phyloP scores from a whole-genome alignment of 305 asterid genomes.

The Striga hermonthica region DNA sequence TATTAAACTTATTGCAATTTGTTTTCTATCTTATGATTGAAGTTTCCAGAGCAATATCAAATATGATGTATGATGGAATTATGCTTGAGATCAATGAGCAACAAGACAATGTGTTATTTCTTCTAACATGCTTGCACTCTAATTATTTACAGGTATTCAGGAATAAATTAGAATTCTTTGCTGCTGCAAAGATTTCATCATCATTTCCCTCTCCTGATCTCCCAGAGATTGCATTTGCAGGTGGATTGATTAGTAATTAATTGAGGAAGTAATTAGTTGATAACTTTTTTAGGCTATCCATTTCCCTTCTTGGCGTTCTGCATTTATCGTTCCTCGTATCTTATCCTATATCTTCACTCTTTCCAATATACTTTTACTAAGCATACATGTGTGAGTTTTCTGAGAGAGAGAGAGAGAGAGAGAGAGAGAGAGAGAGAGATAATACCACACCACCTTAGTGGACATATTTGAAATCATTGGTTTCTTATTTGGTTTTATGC shows the following conservation, averaged over 20 bases:
- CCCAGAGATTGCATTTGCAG: conserved; percentile 99
- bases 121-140: conserved; percentile 26
- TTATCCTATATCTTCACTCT: conserved; percentile 17
- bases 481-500: conserved; percentile 19
- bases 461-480: not conserved
- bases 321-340: not conserved
- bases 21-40: not conserved
- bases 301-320: conserved; percentile 17
- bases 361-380: not conserved
- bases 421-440: conserved; percentile 13
- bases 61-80: conserved; percentile 23
- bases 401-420: no score
- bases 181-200: conserved; percentile 91
- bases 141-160: conserved; percentile 67
- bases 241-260: conserved; percentile 36
- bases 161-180: conserved; percentile 81
- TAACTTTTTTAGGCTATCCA: conserved; percentile 24
- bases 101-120: conserved; percentile 17
- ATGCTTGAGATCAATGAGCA: conserved; percentile 29
- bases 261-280: conserved; percentile 5
- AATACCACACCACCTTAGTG: conserved; percentile 17
- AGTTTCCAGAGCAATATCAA: conserved; percentile 21
- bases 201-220: conserved; percentile 89
- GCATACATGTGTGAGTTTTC: not conserved
- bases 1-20: not conserved